phyloP scores from a whole-genome alignment of 805 yeast species.

The Wickerhamiella azyma region DNA sequence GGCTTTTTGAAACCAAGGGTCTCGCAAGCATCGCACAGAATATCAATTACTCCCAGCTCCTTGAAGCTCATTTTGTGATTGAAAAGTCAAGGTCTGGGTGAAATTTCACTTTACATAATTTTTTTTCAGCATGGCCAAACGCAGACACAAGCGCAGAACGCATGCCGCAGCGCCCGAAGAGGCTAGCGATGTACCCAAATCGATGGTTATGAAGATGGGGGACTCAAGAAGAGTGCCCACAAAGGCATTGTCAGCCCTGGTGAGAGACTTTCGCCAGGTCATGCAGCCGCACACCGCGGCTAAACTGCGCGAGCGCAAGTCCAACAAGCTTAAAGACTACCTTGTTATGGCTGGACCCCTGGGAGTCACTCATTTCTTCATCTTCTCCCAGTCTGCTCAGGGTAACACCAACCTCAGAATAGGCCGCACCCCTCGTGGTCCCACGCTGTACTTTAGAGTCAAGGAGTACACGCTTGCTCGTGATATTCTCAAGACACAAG shows the following conservation, averaged over 20 bases:
- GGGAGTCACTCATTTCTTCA: constrained; percentile 77
- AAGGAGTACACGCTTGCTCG: constrained; percentile 64
- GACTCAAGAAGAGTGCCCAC: constrained; percentile 46
- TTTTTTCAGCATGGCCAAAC: constrained; percentile 14
- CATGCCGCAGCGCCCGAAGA: constrained; percentile 56
- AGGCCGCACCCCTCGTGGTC: constrained; percentile 86
- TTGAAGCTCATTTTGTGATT: constrained; percentile 19
- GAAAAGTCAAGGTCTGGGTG: background rate
- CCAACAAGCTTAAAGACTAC: constrained; percentile 79
- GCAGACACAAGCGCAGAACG: constrained; percentile 66
- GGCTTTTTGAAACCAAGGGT: constrained; percentile 65
- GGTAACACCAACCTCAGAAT: constrained; percentile 76
- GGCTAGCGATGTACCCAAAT: constrained; percentile 64
- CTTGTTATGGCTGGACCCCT: constrained; percentile 98
- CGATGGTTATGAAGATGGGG: constrained; percentile 89
- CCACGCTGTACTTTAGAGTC: constrained; percentile 75
- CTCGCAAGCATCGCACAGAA: constrained; percentile 61
- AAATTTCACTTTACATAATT: constrained; percentile 3
- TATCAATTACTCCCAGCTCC: constrained; percentile 26
- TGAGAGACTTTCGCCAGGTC: constrained; percentile 69
- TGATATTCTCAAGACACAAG: constrained; percentile 59
- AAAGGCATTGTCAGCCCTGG: constrained; percentile 71
- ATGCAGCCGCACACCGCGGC: constrained; percentile 98
- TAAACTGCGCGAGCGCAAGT: constrained; percentile 69
- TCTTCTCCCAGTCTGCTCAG: constrained; percentile 60